Evolutionary conservation across 805 yeast species (phyloP), one percentile per base, ranked within the genome.

Genomic region (Candida ulmi): DNA sequence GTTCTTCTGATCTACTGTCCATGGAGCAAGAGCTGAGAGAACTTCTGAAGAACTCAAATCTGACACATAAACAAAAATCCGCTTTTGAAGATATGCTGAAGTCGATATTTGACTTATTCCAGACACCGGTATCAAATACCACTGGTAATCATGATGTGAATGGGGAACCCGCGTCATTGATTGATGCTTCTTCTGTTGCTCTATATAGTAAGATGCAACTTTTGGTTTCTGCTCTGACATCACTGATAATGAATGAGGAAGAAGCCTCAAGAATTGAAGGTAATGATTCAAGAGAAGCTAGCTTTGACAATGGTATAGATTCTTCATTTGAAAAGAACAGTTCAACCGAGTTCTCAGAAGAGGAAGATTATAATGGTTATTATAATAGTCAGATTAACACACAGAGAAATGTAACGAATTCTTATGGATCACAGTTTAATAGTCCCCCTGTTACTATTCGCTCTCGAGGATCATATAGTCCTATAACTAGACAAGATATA

Each of bases 201-300:
- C 36, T 63, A 4, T 58, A 55, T 35, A 47, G 58, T n/a, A 52
- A 50, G 38, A 55, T 65, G 49, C 70, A 66, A 39, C 50, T 39
- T 12, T 40, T 62, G 26, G 59, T 66, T 3, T 50, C 55, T 27
- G 41, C 63, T 1, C 38, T 64, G 33, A 59, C 67, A 6, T 52
- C 60, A 8, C 42, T 63, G 36, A 52, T 63, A 12, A 57, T 63
- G 55, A 45, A 50, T 25, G 55, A 49, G 17, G 52, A 48, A 5
- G 57, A 48, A 13, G 37, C 36, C 7, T 29, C 46, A 15, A 35
- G 36, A 17, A 17, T 39, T 11, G 46, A 44, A 12, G 47, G 13
- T 29, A 12, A 30, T 43, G 33, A 39, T 27, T 32, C 37, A 29
- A 8, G 24, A 30, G 8, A 17, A 18, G 17, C 9, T n/a, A 16